Evolutionary conservation across 805 yeast species (phyloP).

Genomic region (Vanderwaltozyma yarrowii): DNA sequence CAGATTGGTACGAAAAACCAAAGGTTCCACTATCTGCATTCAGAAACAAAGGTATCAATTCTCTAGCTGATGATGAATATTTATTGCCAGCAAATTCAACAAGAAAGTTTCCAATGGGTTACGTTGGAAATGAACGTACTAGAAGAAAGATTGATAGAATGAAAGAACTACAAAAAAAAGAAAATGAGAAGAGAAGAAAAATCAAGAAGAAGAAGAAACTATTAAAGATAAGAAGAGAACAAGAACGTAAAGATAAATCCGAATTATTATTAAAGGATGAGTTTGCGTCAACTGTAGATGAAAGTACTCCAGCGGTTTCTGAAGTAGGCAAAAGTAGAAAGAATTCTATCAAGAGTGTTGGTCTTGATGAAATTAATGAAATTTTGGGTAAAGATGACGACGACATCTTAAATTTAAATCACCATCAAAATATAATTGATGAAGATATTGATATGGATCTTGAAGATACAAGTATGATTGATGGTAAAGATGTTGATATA

Average conservation of each 20-base stretch:
- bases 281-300: neutral
- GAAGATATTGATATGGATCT: conserved; percentile 5
- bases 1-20: conserved; percentile 33
- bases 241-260: conserved; percentile 23
- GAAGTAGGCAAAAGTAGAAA: conserved; percentile 6
- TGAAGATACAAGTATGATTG: neutral
- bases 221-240: conserved; percentile 23
- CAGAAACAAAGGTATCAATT: conserved; percentile 58
- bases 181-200: conserved; percentile 25
- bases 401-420: conserved; percentile 10
- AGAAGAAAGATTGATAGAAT: conserved; percentile 28
- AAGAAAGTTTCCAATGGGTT: conserved; percentile 28
- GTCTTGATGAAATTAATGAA: conserved; percentile 25
- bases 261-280: neutral
- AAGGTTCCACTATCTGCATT: conserved; percentile 82
- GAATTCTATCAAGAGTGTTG: conserved; percentile 22
- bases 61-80: conserved; percentile 26
- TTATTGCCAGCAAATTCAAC: conserved; percentile 22
- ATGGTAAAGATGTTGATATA: conserved; percentile 21
- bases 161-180: conserved; percentile 28
- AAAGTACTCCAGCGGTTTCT: neutral
- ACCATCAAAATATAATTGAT: conserved; percentile 4
- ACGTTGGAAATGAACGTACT: conserved; percentile 28
- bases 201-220: conserved; percentile 27
- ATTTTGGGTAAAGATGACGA: conserved; percentile 20